A percentile compares a stretch with the other conserved stretches of the same genome.
These are phyloP conservation scores for Hordeum marinum DNA, from an alignment of 176 grass and related monocot species.

Conservation along the genomic window DNA sequence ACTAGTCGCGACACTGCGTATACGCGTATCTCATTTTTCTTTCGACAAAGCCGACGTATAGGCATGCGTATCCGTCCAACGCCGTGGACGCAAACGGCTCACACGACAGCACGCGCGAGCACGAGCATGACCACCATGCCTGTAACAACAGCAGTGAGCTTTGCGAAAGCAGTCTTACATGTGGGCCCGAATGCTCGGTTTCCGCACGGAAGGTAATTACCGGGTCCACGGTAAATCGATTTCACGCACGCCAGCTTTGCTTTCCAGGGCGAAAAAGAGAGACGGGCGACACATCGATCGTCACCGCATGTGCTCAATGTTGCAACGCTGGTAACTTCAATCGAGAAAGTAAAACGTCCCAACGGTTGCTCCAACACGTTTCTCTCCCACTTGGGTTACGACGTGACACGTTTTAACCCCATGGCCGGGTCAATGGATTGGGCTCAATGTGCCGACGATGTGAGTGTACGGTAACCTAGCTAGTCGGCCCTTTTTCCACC, in stretches of 20 bases:
- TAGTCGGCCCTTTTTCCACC: neutral
- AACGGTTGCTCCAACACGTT: neutral
- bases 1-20: neutral
- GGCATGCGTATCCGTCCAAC: neutral
- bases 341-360: neutral
- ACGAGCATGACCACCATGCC: neutral
- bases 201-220: neutral
- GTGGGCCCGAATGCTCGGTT: neutral
- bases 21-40: neutral
- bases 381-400: neutral
- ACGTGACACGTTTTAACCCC: neutral
- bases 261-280: neutral
- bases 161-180: neutral
- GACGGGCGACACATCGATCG: neutral
- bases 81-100: neutral
- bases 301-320: neutral
- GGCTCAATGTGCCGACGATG: neutral
- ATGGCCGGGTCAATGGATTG: neutral
- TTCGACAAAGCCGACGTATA: neutral
- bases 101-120: neutral
- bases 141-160: neutral
- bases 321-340: neutral
- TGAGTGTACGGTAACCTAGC: neutral
- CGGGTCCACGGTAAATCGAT: slow-evolving; percentile 33
- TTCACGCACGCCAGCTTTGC: neutral